Percentiles rank a stretch among this genome's conserved stretches.
Evolutionary conservation across 164 flowering plant species (phyloP).

Genomic region (Piper longum): DNA sequence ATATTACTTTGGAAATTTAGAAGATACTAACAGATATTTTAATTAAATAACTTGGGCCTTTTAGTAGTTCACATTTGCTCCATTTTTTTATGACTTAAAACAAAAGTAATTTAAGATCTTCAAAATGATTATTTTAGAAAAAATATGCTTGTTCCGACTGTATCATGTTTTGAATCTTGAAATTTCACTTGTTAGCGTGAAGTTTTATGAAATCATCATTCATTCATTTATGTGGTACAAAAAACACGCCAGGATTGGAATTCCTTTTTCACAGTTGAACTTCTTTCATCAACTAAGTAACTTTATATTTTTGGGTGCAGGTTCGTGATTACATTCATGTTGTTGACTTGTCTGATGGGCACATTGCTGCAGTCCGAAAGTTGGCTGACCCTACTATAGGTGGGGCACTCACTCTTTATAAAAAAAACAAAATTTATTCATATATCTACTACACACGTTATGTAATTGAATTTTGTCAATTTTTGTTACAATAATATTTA

Average conservation of each 20-base stretch:
- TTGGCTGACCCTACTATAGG: constrained; percentile 55
- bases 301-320: constrained; percentile 19
- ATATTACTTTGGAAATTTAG: neutral
- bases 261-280: neutral
- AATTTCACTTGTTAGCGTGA: too few species aligned
- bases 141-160: too few species aligned
- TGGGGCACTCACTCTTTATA: constrained; percentile 2
- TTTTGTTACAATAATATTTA: too few species aligned
- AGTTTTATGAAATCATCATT: neutral
- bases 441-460: neutral
- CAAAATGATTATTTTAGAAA: too few species aligned
- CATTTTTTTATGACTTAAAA: too few species aligned
- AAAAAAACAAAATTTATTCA: neutral
- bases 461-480: neutral
- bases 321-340: constrained; percentile 96
- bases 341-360: constrained; percentile 84
- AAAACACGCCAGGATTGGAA: neutral
- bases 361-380: constrained; percentile 70
- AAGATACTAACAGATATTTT: neutral
- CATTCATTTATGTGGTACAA: neutral
- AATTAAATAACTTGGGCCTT: too few species aligned
- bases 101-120: too few species aligned
- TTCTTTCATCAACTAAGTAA: neutral
- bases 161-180: too few species aligned
- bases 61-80: too few species aligned